These are phyloP conservation scores for Ceratobasidium sp. DNA, from an alignment of 1,284 basidiomycete species.

Conservation along the genomic window DNA sequence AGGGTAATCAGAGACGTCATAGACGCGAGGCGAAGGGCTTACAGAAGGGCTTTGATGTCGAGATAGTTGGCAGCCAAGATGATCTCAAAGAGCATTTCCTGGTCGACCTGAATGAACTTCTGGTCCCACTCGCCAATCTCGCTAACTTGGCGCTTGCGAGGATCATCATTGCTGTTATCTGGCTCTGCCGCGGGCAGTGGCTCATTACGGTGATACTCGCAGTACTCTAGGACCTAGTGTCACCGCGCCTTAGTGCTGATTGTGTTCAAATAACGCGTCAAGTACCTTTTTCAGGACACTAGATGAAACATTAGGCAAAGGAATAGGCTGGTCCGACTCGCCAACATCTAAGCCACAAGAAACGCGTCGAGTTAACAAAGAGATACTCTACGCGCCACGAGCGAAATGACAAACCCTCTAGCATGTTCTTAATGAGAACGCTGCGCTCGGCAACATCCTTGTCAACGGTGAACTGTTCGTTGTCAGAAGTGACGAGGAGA, in stretches of 20 bases:
- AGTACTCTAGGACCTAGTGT: conserved; percentile 69
- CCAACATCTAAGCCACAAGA: conserved; percentile 79
- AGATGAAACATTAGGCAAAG: conserved; percentile 15
- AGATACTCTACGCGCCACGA: conserved; percentile 42
- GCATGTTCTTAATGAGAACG: conserved; percentile 99
- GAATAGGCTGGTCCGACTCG: conserved; percentile 84
- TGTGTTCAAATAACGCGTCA: conserved; percentile 57
- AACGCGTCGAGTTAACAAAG: conserved; percentile 36
- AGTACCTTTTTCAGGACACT: conserved; percentile 28
- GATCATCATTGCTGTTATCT: conserved; percentile 63
- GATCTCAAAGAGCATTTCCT: conserved; percentile 69
- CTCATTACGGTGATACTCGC: conserved; percentile 72
- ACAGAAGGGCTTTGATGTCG: conserved; percentile 73
- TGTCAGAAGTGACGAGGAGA: conserved; percentile 91
- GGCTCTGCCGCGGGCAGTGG: conserved; percentile 60
- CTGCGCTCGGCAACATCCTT: conserved; percentile 95
- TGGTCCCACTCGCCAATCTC: conserved; percentile 74
- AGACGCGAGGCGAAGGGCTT: conserved; percentile 47
- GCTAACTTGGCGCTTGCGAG: conserved; percentile 64
- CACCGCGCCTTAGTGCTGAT: not conserved
- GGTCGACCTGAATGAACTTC: conserved; percentile 68
- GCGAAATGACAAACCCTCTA: conserved; percentile 79
- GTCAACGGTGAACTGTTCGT: conserved; percentile 94
- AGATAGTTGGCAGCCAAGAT: conserved; percentile 75
- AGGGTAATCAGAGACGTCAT: not conserved